A percentile compares a stretch with the other conserved stretches of the same genome.
Conservation (phyloP, 1,284 basidiomycete genomes). For the Moniliella sp. region DNA sequence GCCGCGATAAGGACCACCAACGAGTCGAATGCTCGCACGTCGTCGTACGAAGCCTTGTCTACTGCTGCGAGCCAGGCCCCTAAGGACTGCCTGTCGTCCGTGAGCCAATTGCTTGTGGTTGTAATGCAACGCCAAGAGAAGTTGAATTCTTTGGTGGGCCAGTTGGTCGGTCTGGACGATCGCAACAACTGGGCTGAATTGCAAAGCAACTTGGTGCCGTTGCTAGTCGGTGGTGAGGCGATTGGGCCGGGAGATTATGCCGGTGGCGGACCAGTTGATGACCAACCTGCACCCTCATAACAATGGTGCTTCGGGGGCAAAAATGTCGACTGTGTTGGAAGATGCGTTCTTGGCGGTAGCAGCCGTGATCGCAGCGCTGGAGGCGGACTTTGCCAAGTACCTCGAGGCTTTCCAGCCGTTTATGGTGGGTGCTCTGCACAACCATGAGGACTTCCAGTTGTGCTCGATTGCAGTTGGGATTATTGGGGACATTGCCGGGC, state of each 20-base stretch:
- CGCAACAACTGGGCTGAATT: conserved; percentile 97
- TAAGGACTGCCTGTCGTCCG: conserved; percentile 55
- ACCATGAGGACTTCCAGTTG: conserved; percentile 81
- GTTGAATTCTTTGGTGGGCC: conserved; percentile 48
- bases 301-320: conserved; percentile 50
- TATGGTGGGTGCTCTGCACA: conserved; percentile 68
- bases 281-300: conserved; percentile 68
- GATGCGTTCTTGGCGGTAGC: conserved; percentile 89
- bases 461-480: conserved; percentile 87
- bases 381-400: conserved; percentile 65
- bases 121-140: conserved; percentile 78
- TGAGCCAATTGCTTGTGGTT: conserved; percentile 60
- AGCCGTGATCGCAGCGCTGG: conserved; percentile 50
- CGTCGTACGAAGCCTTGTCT: conserved; percentile 84
- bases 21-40: conserved; percentile 76
- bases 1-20: conserved; percentile 50
- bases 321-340: conserved; percentile 83
- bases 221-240: conserved; percentile 37
- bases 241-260: conserved; percentile 59
- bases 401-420: conserved; percentile 71
- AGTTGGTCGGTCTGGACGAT: conserved; percentile 84
- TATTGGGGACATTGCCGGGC: conserved; percentile 75
- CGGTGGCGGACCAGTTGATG: conserved; percentile 84
- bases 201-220: conserved; percentile 70
- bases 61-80: conserved; percentile 64